Base-by-base conservation (phyloP, 2,329 filamentous ascomycete species). In the Fusarium sublunatum region DNA sequence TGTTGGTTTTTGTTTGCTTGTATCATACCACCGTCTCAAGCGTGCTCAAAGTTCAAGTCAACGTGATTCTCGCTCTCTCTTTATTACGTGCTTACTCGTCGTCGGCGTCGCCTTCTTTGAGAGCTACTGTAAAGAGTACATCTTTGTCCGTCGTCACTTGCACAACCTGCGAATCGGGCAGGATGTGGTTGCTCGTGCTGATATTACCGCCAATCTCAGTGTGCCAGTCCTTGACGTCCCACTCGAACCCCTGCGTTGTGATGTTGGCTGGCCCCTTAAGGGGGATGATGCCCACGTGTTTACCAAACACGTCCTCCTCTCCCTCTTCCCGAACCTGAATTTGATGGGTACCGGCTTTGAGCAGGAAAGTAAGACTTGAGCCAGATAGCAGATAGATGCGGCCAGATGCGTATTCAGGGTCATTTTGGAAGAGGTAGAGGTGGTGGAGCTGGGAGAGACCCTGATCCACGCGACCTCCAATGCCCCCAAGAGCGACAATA, bases 401-500 rank as follows among this genome's bases (percentile, higher is more conserved):
- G 6, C 88, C 88, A 10, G 78, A 68, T 26, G 76, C 73, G 57
- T 85, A 84, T 24, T 72, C 73, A 0, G 82, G 77, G 40, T 84
- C 78, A 10, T 75, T 67, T 71, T 89, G 86, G 74, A 86, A 88
- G 44, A 86, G 76, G 68, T 87, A 93, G 41, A 98, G 82, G 73
- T 97, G 91, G 74, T 97, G 92, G 48, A 99, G 83, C 70, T 96
- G 88, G 54, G 92, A 93, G 43, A 99, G 83, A 2, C 90, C 94
- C 74, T 99, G 95, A 76, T 99, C 95, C 13, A 98, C 91, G 28
- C 95, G 88, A 7, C 95, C 95, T 39, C 92, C 92, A 1, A 98
- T 83, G 2, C 93, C 92, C 36, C 94, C 93, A 7, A 97, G 79
- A 34, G 91, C 88, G 11, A 97, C 82, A n/a, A 97, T 87, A 70